These are phyloP conservation scores for Gynostemma pentaphyllum DNA, from an alignment of 306 rosid genomes.

Conservation along the genomic window DNA sequence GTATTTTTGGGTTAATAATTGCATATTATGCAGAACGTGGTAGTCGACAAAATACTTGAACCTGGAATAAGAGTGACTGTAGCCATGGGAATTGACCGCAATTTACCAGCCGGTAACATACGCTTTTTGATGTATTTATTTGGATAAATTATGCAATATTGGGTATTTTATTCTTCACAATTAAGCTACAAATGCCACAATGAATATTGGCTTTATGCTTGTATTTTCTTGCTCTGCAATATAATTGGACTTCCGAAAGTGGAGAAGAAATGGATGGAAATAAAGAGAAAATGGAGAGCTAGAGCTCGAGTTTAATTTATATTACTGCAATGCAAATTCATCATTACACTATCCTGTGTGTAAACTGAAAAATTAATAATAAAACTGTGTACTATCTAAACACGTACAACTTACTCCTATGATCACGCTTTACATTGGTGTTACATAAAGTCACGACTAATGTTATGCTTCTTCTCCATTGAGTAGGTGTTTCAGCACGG, in stretches of 20 bases:
- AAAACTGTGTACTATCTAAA: neutral
- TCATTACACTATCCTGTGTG: neutral
- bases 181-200: neutral
- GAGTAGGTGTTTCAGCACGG: neutral
- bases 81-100: constrained; percentile 86
- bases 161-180: neutral
- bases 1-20: neutral
- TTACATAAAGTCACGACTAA: neutral
- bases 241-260: neutral
- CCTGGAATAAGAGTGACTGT: constrained; percentile 83
- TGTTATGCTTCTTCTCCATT: neutral
- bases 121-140: neutral
- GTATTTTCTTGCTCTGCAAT: neutral
- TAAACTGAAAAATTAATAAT: neutral
- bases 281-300: neutral
- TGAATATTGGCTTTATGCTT: neutral
- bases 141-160: neutral
- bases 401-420: neutral
- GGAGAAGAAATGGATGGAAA: neutral
- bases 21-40: constrained; percentile 45
- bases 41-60: constrained; percentile 64
- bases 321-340: neutral
- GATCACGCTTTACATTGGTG: neutral
- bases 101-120: constrained; percentile 54
- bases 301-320: neutral